Evolutionary conservation across 2,329 filamentous ascomycete species (phyloP), one percentile per base, ranked within the genome.

Genomic region (Hypoxylon sp.): DNA sequence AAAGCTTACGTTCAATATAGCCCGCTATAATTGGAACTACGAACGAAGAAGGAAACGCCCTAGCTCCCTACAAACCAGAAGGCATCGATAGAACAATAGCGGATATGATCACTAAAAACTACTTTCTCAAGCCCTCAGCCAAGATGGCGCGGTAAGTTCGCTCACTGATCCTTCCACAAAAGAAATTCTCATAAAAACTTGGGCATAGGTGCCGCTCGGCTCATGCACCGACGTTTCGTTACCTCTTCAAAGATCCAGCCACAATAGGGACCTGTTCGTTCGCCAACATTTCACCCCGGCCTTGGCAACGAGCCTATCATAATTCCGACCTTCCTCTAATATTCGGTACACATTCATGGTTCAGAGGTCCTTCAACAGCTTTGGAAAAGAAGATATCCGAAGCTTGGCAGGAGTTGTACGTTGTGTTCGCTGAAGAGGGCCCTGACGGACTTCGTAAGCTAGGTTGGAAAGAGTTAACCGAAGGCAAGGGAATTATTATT

Each of bases 301-400:
- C 56, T 10, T 59, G 43, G 45, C 13, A 41, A 7, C 45, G 21
- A 36, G 32, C 56, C 3, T 49, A 50, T 41, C 45, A 50, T 41
- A 59, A 21, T 14, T 50, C 30, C 6, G 45, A 59, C 5, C 46
- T 59, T 5, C 32, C 56, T 28, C 21, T 59, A 1, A 59, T 59
- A 49, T 59, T 59, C 17, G 36, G 52, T 5, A 56, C 52, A 11
- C 52, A 56, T 14, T 56, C 50, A 7, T 62, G 51, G 50, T 56
- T 62, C 19, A 56, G 59, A 46, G 59, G 51, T 4, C 50, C 50
- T n/a, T 56, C 59, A 2, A 49, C 50, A 4, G 17, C 43, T 2
- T 9, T 49, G 19, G 59, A 55, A 30, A 34, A 55, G 25, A 48
- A 60, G 41, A 32, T 57, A 14, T 46, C 53, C 7, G 43, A 46